Conservation (phyloP, 306 rosid genomes). For the Cucumis melo region DNA sequence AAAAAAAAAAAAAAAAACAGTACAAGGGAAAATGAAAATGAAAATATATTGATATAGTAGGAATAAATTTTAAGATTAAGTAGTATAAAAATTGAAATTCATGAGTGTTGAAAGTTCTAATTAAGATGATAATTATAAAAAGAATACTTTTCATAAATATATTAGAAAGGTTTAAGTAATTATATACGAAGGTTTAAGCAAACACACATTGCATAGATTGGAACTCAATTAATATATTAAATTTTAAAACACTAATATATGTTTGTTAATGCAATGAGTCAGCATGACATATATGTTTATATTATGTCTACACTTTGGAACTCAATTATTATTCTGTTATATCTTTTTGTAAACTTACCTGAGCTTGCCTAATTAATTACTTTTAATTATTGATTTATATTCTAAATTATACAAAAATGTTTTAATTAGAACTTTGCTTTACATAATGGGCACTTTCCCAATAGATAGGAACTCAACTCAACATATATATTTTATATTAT, state of each 20-base stretch:
- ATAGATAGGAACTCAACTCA: background rate
- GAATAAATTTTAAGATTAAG: too few relatives aligned
- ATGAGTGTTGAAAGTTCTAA: too few relatives aligned
- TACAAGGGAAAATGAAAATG: too few relatives aligned
- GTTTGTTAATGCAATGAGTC: background rate
- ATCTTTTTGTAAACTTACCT: background rate
- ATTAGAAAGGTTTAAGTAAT: too few relatives aligned
- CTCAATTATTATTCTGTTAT: background rate
- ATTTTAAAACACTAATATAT: background rate
- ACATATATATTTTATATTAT: background rate
- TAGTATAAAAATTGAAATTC: too few relatives aligned
- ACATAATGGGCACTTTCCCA: background rate
- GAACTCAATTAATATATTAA: background rate
- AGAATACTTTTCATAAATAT: too few relatives aligned
- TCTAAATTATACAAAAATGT: background rate
- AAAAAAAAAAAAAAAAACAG: too few relatives aligned
- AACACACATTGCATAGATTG: background rate
- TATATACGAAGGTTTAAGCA: too few relatives aligned
- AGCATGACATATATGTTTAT: background rate
- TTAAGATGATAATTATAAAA: too few relatives aligned
- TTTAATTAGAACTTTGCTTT: background rate
- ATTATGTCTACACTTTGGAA: background rate
- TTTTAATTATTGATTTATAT: background rate
- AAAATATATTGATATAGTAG: too few relatives aligned
- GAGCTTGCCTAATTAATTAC: background rate